Evolutionary conservation across 176 grass and related monocot genomes (phyloP), one percentile per base, ranked within the genome.

Genomic region (Oryza brachyantha): DNA sequence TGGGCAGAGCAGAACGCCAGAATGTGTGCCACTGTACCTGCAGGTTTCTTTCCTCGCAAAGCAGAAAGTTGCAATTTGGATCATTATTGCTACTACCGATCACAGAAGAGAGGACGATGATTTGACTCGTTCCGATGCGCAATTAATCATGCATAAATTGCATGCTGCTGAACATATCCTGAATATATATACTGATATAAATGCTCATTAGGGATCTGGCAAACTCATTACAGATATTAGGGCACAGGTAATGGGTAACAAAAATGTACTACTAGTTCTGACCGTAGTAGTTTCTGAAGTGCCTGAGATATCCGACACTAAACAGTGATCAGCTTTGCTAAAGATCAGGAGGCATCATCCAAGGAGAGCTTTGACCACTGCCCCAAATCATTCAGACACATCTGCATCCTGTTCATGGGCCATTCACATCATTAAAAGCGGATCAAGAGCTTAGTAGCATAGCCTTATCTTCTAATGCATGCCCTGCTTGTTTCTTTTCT

Each of bases 371-470:
- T 73, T 65, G 60, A 26, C 37, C 12, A 50, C 29, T 74, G 80
- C 60, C 54, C 77, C 76, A 28, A 79, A 88, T 80, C 76, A 80
- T 80, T 63, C 34, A 42, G 68, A 42, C 80, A 69, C 69, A 68
- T n/a, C 24, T 60, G 29, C 10, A 13, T 57, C 81, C 6, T 62
- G 50, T 8, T 41, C 66, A 78, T 40, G 29, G 31, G 14, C 24
- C 41, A 37, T 69, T 63, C 39, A 19, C 75, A 75, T 88, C 77
- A 84, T 79, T 42, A 57, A 84, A 80, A 88, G 70, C 40, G 41
- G 52, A 79, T 61, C 40, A 27, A 37, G 52, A 60, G 66, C 50
- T 57, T 10, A 57, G 50, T 59, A 70, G 13, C n/a, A 4, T 37
- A 29, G 12, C 13, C 16, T 36, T 36, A 37, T 19, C 12, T 81